Conservation (phyloP, 306 rosid genomes). For the Fagus crenata region DNA sequence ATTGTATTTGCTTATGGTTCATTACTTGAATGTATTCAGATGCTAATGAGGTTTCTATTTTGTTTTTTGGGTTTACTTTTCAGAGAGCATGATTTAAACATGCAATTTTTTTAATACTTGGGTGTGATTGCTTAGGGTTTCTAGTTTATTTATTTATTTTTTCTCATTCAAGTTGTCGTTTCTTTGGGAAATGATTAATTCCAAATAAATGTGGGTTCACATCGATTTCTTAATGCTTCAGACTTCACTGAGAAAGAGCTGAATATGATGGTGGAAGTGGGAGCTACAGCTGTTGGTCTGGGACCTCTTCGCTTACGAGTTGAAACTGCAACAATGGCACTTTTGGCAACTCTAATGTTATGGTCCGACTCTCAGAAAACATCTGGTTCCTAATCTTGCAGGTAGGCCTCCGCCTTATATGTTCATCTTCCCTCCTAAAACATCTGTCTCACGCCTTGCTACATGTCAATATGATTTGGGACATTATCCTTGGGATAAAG, state of each 20-base stretch:
- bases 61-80: too few relatives aligned
- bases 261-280: conserved; percentile 63
- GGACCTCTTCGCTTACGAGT: conserved; percentile 86
- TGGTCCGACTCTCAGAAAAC: conserved; percentile 71
- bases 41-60: too few relatives aligned
- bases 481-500: background rate
- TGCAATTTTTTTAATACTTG: too few relatives aligned
- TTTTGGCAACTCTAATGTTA: conserved; percentile 69
- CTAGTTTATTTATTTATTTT: too few relatives aligned
- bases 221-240: conserved; percentile 34
- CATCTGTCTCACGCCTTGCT: background rate
- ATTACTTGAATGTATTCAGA: too few relatives aligned
- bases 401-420: conserved; percentile 21
- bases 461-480: conserved; percentile 13
- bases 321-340: conserved; percentile 89
- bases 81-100: too few relatives aligned
- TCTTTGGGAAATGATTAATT: conserved; percentile 11
- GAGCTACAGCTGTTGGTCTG: conserved; percentile 75
- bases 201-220: conserved; percentile 12
- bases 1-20: too few relatives aligned
- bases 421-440: conserved; percentile 14
- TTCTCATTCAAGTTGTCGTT: background rate
- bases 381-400: conserved; percentile 27
- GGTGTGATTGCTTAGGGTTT: too few relatives aligned
- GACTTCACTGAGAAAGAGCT: conserved; percentile 83